Evolutionary conservation across 768 basidiomycete genomes (phyloP).

Genomic region (Lyophyllum atratum): DNA sequence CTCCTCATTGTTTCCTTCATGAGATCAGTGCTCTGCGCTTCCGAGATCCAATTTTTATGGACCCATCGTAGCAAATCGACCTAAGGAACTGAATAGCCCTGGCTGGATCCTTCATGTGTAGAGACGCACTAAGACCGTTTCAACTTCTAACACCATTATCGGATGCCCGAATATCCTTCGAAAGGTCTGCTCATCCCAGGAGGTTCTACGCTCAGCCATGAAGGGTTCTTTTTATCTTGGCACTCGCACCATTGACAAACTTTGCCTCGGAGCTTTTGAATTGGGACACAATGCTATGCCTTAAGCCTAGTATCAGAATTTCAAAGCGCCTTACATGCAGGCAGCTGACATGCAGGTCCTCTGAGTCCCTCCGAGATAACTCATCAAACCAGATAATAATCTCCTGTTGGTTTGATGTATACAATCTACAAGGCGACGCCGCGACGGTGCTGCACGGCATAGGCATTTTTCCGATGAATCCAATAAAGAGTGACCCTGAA

Average conservation of each 20-base stretch:
- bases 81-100: background rate
- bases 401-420: too few species aligned
- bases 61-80: background rate
- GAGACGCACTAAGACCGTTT: background rate
- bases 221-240: background rate
- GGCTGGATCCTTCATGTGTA: background rate
- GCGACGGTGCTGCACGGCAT: too few species aligned
- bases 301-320: too few species aligned
- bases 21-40: background rate
- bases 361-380: too few species aligned
- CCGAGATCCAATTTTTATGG: background rate
- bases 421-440: too few species aligned
- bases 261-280: background rate
- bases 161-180: background rate
- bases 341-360: too few species aligned
- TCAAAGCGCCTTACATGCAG: too few species aligned
- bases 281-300: too few species aligned
- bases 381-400: too few species aligned
- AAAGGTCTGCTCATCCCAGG: background rate
- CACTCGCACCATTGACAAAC: background rate
- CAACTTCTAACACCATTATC: slow-evolving; percentile 1
- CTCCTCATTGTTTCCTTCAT: background rate
- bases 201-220: background rate
- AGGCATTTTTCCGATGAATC: too few species aligned
- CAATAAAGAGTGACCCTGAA: too few species aligned